Evolutionary conservation across 2,329 filamentous ascomycete genomes (phyloP).

Genomic region (Cladosporium halotolerans): DNA sequence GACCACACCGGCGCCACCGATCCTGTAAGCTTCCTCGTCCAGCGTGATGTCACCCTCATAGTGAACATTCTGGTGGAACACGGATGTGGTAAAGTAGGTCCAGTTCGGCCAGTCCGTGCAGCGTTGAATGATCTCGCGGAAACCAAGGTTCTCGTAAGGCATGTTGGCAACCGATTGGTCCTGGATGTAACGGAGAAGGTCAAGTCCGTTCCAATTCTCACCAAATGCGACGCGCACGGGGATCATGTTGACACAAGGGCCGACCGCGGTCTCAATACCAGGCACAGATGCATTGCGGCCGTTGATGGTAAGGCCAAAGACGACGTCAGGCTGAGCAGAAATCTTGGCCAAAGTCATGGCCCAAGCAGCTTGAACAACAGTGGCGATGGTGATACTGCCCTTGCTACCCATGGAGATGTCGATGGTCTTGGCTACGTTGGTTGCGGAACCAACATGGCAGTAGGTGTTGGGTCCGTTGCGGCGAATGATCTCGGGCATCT

Average conservation of each 20-base stretch:
- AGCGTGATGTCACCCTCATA: constrained; percentile 10
- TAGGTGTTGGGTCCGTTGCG: constrained; percentile 13
- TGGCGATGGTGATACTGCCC: constrained; percentile 22
- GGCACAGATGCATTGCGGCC: constrained; percentile 10
- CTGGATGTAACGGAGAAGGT: constrained; percentile 8
- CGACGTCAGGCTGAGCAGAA: constrained; percentile 45
- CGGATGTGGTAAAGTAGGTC: constrained; percentile 6
- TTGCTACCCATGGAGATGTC: constrained; percentile 10
- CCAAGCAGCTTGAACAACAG: constrained; percentile 54
- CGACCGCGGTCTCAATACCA: constrained; percentile 8
- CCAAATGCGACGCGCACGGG: constrained; percentile 9
- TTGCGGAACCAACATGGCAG: constrained; percentile 12
- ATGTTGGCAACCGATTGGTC: constrained; percentile 9
- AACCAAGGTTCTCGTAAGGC: constrained; percentile 9
- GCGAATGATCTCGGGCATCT: constrained; percentile 14
- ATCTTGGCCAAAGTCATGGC: constrained; percentile 49
- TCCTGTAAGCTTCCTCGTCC: constrained; percentile 5
- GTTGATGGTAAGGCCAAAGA: constrained; percentile 41
- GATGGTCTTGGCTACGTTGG: constrained; percentile 9
- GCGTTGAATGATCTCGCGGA: constrained; percentile 9
- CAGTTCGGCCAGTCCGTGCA: constrained; percentile 7
- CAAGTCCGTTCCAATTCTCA: constrained; percentile 4
- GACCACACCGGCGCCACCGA: constrained; percentile 8
- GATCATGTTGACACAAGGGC: constrained; percentile 9
- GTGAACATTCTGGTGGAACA: constrained; percentile 11